Base-by-base conservation (phyloP, 2,329 filamentous ascomycete species). In the Diaporthe sp. region DNA sequence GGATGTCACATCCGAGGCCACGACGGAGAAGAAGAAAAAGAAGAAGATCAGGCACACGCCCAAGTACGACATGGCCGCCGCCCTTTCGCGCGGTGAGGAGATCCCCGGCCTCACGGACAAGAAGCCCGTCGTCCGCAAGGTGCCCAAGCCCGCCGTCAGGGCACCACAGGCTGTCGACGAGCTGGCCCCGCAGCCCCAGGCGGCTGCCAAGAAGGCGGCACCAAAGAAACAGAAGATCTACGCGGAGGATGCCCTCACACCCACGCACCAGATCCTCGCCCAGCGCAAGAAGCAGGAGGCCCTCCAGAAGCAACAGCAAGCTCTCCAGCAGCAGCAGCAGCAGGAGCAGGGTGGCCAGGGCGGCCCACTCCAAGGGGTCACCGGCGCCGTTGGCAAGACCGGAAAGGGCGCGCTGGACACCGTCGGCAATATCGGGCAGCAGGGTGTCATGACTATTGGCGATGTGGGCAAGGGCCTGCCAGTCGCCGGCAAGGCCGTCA, bases 11-110 rank as follows among this genome's bases (percentile, higher is more conserved):
- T 56, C 74, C 5, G 74, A 73, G 15, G 59, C 72, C 19, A 65
- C 55, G 7, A 70, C 73, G 39, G 69, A 58, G 25, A 75, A 75
- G 66, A 75, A 75, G 68, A 75, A 75, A 59, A 75, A 75, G 72
- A 71, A 63, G 56, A 75, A 75, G 72, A 75, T 70, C 55, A 72
- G 63, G 42, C 68, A 70, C 32, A 58, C 63, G 25, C 74, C 74
- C 17, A 71, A 73, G 44, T 75, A 74, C 51, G 65, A 73, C 25
- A 70, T 75, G 68, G 74, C 74, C 13, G 72, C 56, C 9, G 61
- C 69, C 37, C 72, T 75, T 6, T 59, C 74, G 30, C 69, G 72
- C 15, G 74, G 74, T 17, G 74, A 75, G 61, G 72, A 71, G 39
- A 63, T 75, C 27, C 74, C 74, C 37, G 72, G 74, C 39, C 35